Evolutionary conservation across 2,329 filamentous ascomycete species (phyloP), one percentile per base, ranked within the genome.

Genomic region (Epichloe scottii): DNA sequence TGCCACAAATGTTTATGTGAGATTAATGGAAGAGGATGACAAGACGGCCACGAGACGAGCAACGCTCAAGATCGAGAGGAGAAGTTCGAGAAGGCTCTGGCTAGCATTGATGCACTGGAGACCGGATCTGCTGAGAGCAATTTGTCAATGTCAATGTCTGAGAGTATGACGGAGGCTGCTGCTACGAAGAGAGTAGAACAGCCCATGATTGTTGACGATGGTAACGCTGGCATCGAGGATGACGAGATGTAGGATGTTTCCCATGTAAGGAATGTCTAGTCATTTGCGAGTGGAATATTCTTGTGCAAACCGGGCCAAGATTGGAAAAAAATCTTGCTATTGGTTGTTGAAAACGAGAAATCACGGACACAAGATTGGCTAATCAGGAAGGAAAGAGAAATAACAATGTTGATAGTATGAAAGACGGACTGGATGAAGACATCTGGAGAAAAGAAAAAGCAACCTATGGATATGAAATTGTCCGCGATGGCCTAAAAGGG

Each of bases 1-100:
- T 23, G 59, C 63, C 11, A 42, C 49, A 39, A 54, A 51, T 1
- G 59, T 68, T 2, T 76, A 71, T 51, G 61, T 65, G 48, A 62
- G 60, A 17, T 64, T 77, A 5, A 76, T 77, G 73, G 72, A 71
- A 21, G 74, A 77, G 50, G 73, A 77, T 49, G 59, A 63, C 2
- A 60, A 58, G 0, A 76, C 71, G 0, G 73, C 74, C 0, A 56
- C 55, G 4, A 63, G 61, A 47, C 64, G 74, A 1, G 65, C 70
- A 33, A 63, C 61, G 11, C 65, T 76, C 34, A 73, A 71, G 55
- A 56, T 58, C 2, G 71, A 75, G 53, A 64, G 46, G 63, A 67
- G n/a, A 76, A 74, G 58, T 72, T 77, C 47, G 60, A 63, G n/a
- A 67, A 65, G 45, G 74, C 74, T 0, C 64, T 76, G 50, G 60